Base-by-base conservation (phyloP, 2,329 filamentous ascomycete genomes). In the Seiridium cupressi region DNA sequence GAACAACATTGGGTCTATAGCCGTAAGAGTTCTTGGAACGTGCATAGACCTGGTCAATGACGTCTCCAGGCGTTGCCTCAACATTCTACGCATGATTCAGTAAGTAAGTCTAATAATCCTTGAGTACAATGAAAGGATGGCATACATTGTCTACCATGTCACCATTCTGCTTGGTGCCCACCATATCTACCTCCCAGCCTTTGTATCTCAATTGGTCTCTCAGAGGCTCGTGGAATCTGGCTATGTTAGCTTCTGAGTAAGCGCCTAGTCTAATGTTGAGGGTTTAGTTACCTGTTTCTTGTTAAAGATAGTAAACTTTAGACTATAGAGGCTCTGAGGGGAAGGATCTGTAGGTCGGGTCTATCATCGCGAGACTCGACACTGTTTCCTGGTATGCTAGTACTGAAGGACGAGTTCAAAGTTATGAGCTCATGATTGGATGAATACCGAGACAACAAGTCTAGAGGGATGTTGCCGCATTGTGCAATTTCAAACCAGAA, bases 211-310 rank as follows among this genome's bases (percentile, higher is more conserved):
- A 58, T 2, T 63, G 58, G 32, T 70, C 65, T 34, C 65, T 58
- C 13, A 68, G 56, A 18, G 56, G 51, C 26, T 66, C 64, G 11
- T 66, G 68, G 42, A 63, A 68, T 1, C 51, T 54, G 36, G 18
- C 18, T 54, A 46, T 5, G 31, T 2, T 1, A 4, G 3, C 5
- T 26, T 31, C 13, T 34, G 11, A 6, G 32, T 2, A 5, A 2
- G 11, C 1, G 10, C 3, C 3, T 10, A 7, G 5, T 10, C 2
- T 5, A 8, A 5, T 10, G 6, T n/a, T 26, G 1, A 9, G 10
- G 32, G 5, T 54, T 11, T 8, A 54, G 35, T 31, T 55, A 61
- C 51, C 32, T 11, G 77, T 84, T 4, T 83, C 83, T 2, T 90
- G 74, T 44, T 69, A 71, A 60, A 3, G 60, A 61, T 2, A 42